Percentiles rank a stretch among this genome's conserved stretches.
Evolutionary conservation across 441 rosid species (phyloP).

Genomic region (Melastoma candidum): DNA sequence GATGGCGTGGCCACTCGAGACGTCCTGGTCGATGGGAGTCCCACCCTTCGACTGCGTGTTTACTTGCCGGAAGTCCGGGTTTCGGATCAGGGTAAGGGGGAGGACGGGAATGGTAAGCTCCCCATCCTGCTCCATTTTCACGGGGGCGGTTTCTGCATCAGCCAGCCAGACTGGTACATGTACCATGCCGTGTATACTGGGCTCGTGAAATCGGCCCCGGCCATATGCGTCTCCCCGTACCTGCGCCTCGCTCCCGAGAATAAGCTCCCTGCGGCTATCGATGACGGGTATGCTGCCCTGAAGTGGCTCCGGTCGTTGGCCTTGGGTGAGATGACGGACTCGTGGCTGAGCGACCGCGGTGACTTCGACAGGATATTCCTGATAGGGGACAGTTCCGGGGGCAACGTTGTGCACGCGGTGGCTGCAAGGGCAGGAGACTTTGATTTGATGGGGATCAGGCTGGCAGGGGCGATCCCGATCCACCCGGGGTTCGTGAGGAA

Average conservation of each 20-base stretch:
- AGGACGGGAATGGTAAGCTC: slow-evolving; percentile 12
- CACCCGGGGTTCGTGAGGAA: slow-evolving; percentile 56
- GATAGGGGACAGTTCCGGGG: slow-evolving; percentile 67
- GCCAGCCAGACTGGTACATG: slow-evolving; percentile 52
- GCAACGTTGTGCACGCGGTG: slow-evolving; percentile 41
- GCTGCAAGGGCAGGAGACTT: slow-evolving; percentile 35
- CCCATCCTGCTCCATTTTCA: slow-evolving; percentile 51
- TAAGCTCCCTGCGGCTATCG: slow-evolving; percentile 43
- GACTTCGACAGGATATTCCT: slow-evolving; percentile 47
- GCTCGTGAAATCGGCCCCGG: slow-evolving; percentile 27
- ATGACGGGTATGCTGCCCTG: slow-evolving; percentile 42
- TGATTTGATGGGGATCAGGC: slow-evolving; percentile 23
- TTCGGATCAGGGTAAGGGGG: too few species aligned
- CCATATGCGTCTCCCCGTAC: slow-evolving; percentile 36
- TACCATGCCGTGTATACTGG: slow-evolving; percentile 33
- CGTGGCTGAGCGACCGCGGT: slow-evolving; percentile 28
- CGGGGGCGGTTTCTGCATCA: slow-evolving; percentile 64
- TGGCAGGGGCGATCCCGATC: slow-evolving; percentile 46
- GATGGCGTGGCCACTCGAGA: slow-evolving; percentile 42
- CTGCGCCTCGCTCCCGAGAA: slow-evolving; percentile 52
- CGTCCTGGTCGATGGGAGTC: slow-evolving; percentile 18
- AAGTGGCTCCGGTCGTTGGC: slow-evolving; percentile 39
- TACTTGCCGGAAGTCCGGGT: slow-evolving; percentile 25
- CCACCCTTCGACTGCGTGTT: slow-evolving; percentile 32
- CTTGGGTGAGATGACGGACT: slow-evolving; percentile 18